phyloP scores from a whole-genome alignment of 129 eudicot genomes.

The Lactuca saligna region DNA sequence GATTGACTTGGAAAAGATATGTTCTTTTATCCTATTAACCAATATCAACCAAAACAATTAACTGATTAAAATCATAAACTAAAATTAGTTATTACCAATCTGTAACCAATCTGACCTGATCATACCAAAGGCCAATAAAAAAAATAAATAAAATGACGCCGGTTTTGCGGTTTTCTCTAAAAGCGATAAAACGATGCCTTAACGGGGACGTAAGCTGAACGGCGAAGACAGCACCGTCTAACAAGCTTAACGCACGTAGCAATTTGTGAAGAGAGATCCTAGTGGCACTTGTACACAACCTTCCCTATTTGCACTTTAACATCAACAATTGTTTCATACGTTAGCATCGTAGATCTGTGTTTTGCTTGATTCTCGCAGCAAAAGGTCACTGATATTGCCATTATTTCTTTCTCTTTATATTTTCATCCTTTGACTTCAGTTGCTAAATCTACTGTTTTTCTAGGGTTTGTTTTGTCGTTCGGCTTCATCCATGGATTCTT shows the following conservation, averaged over 20 bases:
- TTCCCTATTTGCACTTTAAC: neutral
- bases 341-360: conserved; percentile 21
- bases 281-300: neutral
- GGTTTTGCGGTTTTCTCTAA: neutral
- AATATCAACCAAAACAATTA: no score
- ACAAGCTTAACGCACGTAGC: conserved; percentile 20
- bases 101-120: no score
- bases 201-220: neutral
- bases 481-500: conserved; percentile 40
- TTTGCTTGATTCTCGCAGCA: conserved; percentile 10
- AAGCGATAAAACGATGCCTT: neutral
- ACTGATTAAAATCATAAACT: no score
- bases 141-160: no score
- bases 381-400: neutral
- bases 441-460: conserved; percentile 1
- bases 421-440: conserved; percentile 8
- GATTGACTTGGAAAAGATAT: no score
- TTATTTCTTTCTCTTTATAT: neutral
- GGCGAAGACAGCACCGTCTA: conserved; percentile 7
- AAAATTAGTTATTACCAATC: no score
- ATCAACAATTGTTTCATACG: conserved; percentile 2
- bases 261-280: neutral
- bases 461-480: conserved; percentile 20
- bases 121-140: no score
- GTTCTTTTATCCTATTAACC: no score